These are phyloP conservation scores for Fonsecaea erecta DNA, from an alignment of 2,329 filamentous ascomycete genomes.

Conservation along the genomic window DNA sequence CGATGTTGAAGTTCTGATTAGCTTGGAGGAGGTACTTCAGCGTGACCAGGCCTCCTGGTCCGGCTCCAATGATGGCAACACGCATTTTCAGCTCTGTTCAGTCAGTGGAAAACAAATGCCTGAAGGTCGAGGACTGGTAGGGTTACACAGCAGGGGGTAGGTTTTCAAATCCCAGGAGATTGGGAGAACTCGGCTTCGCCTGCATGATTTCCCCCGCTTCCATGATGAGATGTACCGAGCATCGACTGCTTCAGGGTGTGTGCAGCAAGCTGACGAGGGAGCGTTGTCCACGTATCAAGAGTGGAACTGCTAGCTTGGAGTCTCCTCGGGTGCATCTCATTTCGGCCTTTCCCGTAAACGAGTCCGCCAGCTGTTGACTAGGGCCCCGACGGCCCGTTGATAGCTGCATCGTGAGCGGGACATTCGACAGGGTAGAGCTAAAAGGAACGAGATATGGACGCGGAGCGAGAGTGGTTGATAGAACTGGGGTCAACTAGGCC, in stretches of 20 bases:
- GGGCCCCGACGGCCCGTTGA: not conserved
- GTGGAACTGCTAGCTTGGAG: not conserved
- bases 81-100: constrained; percentile 11
- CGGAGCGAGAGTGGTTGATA: not conserved
- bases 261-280: constrained; percentile 1
- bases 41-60: constrained; percentile 20
- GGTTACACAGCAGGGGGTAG: not conserved
- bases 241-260: not conserved
- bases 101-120: not conserved
- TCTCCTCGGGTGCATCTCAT: not conserved
- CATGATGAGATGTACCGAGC: constrained; percentile 6
- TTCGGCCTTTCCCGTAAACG: not conserved
- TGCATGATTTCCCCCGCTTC: constrained; percentile 13
- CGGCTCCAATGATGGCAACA: constrained; percentile 20
- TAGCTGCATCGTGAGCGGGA: not conserved
- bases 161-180: constrained; percentile 4
- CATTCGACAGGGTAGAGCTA: not conserved
- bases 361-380: not conserved
- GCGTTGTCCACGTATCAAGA: constrained; percentile 2
- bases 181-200: constrained; percentile 4
- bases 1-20: constrained; percentile 5
- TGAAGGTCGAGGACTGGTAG: not conserved
- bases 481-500: not conserved
- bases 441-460: not conserved
- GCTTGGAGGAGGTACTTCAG: constrained; percentile 20